Evolutionary conservation across 1,284 basidiomycete species (phyloP), one percentile per base, ranked within the genome.

Genomic region (Singerocomus inundabilis): DNA sequence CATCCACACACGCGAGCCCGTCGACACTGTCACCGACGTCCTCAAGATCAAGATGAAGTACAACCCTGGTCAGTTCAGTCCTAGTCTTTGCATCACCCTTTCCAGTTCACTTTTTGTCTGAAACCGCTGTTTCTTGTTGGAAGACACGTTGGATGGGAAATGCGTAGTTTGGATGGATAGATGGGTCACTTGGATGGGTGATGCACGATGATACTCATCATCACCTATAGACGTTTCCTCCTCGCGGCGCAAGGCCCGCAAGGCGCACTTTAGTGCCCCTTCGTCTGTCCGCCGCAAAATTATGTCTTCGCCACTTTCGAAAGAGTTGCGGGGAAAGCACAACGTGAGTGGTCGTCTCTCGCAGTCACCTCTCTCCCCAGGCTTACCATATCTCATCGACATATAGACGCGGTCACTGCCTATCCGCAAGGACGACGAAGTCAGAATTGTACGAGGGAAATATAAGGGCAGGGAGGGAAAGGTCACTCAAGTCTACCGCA

Each of bases 391-490:
- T 31, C 25, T 39, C 37, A 28, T 51, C 46, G 31, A n/a, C 37
- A 39, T 50, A 49, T 36, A 93, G 91, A 76, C 84, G 61, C 93
- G 95, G 63, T 93, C 96, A 54, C 77, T 99, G 61, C 95, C 97
- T 54, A 85, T 99, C 68, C 91, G 95, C 72, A 98, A 98, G 76
- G 96, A 98, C 67, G 97, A 98, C 73, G 96, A 98, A 78, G 97
- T 99, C 57, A 80, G 91, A 69, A 95, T 99, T 66, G 93, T 98
- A 60, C 81, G 93, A 62, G 93, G 93, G 55, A 93, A 95, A 74
- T 93, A 95, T 85, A 96, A 95, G 81, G 94, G 96, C 58, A 86
- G 94, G 72, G 97, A 99, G 81, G 97, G 97, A 70, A 96, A 97
- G 78, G 85, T 95, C 60, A 91, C 89, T 56, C 92, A 94, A 75